A percentile compares a stretch with the other conserved stretches of the same genome.
These are phyloP conservation scores for Microbotryum lychnidis-dioicae DNA, from an alignment of 1,284 basidiomycete species.

Conservation along the genomic window DNA sequence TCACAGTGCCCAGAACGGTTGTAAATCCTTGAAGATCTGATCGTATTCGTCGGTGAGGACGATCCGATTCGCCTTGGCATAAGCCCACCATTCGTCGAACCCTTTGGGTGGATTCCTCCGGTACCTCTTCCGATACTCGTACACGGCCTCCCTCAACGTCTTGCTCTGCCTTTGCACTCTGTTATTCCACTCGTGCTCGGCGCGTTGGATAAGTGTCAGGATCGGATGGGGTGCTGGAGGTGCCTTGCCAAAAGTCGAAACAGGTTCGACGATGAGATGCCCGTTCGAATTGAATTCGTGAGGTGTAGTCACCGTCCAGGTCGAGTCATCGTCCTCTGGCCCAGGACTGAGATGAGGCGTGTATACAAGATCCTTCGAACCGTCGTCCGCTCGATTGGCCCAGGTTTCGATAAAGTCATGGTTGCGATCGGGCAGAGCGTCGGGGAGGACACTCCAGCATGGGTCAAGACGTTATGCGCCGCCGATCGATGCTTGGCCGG, in stretches of 20 bases:
- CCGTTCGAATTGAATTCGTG: constrained; percentile 26
- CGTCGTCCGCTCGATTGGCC: constrained; percentile 21
- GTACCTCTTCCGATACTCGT: constrained; percentile 44
- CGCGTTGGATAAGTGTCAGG: constrained; percentile 42
- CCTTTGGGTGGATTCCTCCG: constrained; percentile 42
- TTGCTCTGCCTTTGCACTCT: constrained; percentile 43
- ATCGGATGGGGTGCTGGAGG: constrained; percentile 39
- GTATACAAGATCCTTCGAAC: constrained; percentile 21
- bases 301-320: constrained; percentile 3
- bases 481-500: constrained; percentile 25
- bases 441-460: constrained; percentile 31
- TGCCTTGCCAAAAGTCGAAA: constrained; percentile 8
- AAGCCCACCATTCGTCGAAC: constrained; percentile 32
- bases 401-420: constrained; percentile 28
- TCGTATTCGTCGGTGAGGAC: constrained; percentile 30
- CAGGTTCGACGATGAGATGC: constrained; percentile 28
- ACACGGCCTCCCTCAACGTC: constrained; percentile 45
- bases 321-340: constrained; percentile 2
- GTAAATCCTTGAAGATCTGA: constrained; percentile 22
- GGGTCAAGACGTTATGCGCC: constrained; percentile 26
- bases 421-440: constrained; percentile 28
- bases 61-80: constrained; percentile 25
- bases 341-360: constrained; percentile 18
- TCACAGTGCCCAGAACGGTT: constrained; percentile 26
- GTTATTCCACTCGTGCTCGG: constrained; percentile 44